Percentiles rank a stretch among this genome's conserved stretches.
phyloP scores from a whole-genome alignment of 805 yeast species.

The Spathaspora sp. region DNA sequence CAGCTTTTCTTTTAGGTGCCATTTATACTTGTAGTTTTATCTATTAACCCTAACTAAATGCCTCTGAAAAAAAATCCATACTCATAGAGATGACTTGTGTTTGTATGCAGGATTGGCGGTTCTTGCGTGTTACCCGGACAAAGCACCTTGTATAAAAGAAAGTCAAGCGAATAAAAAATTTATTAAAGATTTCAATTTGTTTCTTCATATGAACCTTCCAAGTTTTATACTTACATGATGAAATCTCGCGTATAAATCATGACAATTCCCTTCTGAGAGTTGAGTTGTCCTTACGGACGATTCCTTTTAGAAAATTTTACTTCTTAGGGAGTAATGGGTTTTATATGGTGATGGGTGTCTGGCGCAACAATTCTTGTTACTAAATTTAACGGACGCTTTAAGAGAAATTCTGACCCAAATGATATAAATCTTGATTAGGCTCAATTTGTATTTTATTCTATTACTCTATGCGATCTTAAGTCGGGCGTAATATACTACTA shows the following conservation, averaged over 20 bases:
- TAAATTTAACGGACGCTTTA: conserved; percentile 31
- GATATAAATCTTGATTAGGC: neutral
- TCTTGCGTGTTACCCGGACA: conserved; percentile 6
- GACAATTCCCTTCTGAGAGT: conserved; percentile 38
- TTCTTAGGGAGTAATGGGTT: conserved; percentile 37
- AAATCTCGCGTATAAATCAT: conserved; percentile 51
- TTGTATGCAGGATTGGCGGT: neutral
- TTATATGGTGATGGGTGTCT: conserved; percentile 42
- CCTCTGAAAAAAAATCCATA: neutral
- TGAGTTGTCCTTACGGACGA: conserved; percentile 30
- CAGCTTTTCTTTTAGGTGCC: conserved; percentile 22
- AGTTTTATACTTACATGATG: conserved; percentile 61
- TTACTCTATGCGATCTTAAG: neutral
- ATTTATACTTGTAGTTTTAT: conserved; percentile 5
- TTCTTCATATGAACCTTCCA: conserved; percentile 56
- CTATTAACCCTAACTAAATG: neutral
- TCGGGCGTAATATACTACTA: too few relatives aligned
- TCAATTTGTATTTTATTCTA: neutral
- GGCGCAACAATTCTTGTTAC: conserved; percentile 52
- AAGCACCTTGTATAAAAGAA: neutral
- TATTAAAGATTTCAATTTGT: conserved; percentile 10
- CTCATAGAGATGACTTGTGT: neutral
- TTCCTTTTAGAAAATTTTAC: conserved; percentile 31
- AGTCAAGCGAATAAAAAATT: neutral
- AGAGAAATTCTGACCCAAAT: conserved; percentile 45